Conservation (phyloP, 176 grass and related monocot species). For the Phragmites australis region DNA sequence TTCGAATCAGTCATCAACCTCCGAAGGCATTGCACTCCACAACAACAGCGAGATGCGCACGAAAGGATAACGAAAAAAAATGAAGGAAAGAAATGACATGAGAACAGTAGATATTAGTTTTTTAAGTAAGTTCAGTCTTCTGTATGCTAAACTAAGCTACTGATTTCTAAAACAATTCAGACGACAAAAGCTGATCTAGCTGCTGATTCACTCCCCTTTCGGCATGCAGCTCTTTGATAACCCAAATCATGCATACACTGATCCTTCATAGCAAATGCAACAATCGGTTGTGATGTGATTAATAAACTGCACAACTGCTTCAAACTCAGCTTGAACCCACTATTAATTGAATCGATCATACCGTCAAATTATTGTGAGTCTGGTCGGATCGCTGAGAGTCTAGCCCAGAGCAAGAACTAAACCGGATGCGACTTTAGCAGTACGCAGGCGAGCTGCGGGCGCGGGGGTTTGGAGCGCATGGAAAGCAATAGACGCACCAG, state of each 20-base stretch:
- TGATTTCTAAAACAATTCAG: not conserved
- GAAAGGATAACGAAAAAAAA: not conserved
- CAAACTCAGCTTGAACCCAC: not conserved
- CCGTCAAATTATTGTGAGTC: conserved; percentile 28
- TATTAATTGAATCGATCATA: not conserved
- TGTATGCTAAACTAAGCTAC: not conserved
- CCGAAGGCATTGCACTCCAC: not conserved
- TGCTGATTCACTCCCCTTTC: conserved; percentile 29
- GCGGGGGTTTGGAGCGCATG: conserved; percentile 43
- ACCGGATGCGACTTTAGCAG: conserved; percentile 4
- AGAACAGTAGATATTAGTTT: no score
- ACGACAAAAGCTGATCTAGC: not conserved
- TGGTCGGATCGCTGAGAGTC: not conserved
- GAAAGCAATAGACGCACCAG: conserved; percentile 41
- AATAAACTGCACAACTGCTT: not conserved
- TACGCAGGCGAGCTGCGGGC: not conserved
- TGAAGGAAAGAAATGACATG: not conserved
- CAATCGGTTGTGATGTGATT: not conserved
- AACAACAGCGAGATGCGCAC: not conserved
- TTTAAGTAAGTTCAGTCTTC: not conserved
- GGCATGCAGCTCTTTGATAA: conserved; percentile 25
- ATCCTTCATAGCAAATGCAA: not conserved
- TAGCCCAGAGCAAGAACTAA: not conserved
- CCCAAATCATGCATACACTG: conserved; percentile 28
- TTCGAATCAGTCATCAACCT: not conserved